These are phyloP conservation scores for Tremellales sp. DNA, from an alignment of 1,284 basidiomycete species.

Conservation along the genomic window DNA sequence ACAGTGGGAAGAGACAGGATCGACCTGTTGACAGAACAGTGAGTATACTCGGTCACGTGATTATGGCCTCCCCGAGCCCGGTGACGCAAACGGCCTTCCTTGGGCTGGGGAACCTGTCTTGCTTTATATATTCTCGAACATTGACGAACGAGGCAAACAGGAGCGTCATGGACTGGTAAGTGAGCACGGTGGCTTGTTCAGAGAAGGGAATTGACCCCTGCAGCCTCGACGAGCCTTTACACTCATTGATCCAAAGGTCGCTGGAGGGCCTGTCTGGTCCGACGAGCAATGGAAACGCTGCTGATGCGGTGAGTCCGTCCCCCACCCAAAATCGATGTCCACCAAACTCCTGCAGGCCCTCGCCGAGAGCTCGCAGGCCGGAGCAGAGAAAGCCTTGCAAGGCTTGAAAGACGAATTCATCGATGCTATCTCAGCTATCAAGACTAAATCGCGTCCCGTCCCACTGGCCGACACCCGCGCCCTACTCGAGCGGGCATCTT, in stretches of 20 bases:
- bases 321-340: background rate
- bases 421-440: slow-evolving; percentile 63
- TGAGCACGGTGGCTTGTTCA: too few species aligned
- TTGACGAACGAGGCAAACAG: too few species aligned
- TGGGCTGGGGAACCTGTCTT: too few species aligned
- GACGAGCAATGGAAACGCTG: background rate
- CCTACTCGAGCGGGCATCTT: slow-evolving; percentile 81
- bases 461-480: slow-evolving; percentile 77
- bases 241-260: slow-evolving; percentile 42
- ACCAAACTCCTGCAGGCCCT: background rate
- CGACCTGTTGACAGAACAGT: too few species aligned
- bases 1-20: background rate
- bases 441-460: slow-evolving; percentile 64
- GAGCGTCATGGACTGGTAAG: slow-evolving; percentile 41
- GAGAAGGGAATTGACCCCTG: background rate
- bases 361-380: background rate
- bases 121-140: too few species aligned
- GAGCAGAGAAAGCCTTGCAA: background rate
- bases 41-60: background rate
- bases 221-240: slow-evolving; percentile 46
- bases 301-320: background rate
- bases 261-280: slow-evolving; percentile 20
- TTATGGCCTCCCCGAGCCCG: background rate
- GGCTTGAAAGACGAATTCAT: slow-evolving; percentile 68
- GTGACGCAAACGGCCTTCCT: too few species aligned